Evolutionary conservation across 73 alveolate species (phyloP).

Genomic region (Effrenium voratum): DNA sequence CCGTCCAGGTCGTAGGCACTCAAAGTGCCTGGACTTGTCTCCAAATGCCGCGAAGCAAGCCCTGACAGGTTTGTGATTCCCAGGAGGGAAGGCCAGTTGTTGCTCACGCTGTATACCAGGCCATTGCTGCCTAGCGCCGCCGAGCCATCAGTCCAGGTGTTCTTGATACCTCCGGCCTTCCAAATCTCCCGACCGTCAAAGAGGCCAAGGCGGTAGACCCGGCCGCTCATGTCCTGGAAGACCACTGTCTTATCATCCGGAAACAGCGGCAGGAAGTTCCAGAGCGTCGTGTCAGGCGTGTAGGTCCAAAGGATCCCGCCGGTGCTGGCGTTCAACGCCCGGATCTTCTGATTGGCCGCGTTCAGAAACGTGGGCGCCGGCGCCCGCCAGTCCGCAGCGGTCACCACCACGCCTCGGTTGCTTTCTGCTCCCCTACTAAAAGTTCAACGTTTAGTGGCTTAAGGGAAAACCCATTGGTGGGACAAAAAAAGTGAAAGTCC

Average conservation of each 20-base stretch:
- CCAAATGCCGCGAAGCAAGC: no score
- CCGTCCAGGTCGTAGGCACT: not conserved
- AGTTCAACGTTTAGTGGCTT: no score
- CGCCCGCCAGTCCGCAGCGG: constrained; percentile 12
- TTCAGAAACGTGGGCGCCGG: constrained; percentile 19
- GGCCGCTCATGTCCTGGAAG: constrained; percentile 61
- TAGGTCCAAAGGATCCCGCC: constrained; percentile 36
- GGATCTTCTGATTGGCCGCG: not conserved
- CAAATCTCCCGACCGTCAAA: constrained; percentile 29
- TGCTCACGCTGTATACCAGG: constrained; percentile 12
- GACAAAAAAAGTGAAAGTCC: no score
- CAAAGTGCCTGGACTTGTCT: not conserved
- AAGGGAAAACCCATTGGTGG: no score
- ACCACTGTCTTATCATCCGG: constrained; percentile 7
- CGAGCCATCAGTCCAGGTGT: constrained; percentile 77
- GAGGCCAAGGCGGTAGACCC: constrained; percentile 22
- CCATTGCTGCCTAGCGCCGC: constrained; percentile 70
- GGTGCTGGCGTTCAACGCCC: constrained; percentile 66
- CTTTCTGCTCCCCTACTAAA: no score
- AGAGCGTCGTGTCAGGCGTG: constrained; percentile 59
- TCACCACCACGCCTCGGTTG: constrained; percentile 5
- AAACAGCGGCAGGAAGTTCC: constrained; percentile 75
- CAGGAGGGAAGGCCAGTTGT: not conserved
- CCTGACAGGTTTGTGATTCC: not conserved
- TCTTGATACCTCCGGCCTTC: constrained; percentile 65